phyloP scores from a whole-genome alignment of 495 filamentous ascomycete genomes.

The Aspergillus haitiensis region DNA sequence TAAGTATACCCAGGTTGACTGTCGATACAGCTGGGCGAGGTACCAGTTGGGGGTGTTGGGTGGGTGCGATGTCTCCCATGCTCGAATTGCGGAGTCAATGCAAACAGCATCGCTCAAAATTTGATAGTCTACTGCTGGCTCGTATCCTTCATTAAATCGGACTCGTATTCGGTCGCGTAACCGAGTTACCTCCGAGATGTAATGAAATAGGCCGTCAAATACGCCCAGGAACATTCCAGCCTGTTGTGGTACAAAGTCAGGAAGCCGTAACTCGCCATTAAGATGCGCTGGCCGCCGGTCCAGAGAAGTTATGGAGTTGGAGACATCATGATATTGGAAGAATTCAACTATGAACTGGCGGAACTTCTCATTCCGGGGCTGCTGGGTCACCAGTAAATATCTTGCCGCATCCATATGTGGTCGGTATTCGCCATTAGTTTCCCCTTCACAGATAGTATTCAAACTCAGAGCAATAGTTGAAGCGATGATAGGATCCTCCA shows the following conservation, averaged over 20 bases:
- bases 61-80: constrained; percentile 72
- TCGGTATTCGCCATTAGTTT: constrained; percentile 74
- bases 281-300: constrained; percentile 56
- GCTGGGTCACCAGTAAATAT: constrained; percentile 62
- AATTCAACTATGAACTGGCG: constrained; percentile 85
- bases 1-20: constrained; percentile 89
- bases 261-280: constrained; percentile 62
- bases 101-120: constrained; percentile 71
- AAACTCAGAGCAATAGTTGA: constrained; percentile 82
- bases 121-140: constrained; percentile 73
- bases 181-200: constrained; percentile 76
- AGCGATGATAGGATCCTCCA: constrained; percentile 63
- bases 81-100: constrained; percentile 73
- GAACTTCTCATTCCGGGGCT: constrained; percentile 63
- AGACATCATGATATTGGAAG: constrained; percentile 87
- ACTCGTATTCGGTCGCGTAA: constrained; percentile 74
- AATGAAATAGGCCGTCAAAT: constrained; percentile 79
- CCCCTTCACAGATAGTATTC: constrained; percentile 76
- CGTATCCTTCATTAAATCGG: constrained; percentile 60
- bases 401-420: constrained; percentile 78
- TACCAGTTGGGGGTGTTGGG: constrained; percentile 69
- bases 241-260: constrained; percentile 69
- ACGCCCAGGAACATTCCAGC: constrained; percentile 78
- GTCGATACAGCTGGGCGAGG: constrained; percentile 81
- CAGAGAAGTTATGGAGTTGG: constrained; percentile 73